Percentiles rank a stretch among this genome's conserved stretches.
These are phyloP conservation scores for Syzygium jambos DNA, from an alignment of 345 rosid genomes.

Conservation along the genomic window DNA sequence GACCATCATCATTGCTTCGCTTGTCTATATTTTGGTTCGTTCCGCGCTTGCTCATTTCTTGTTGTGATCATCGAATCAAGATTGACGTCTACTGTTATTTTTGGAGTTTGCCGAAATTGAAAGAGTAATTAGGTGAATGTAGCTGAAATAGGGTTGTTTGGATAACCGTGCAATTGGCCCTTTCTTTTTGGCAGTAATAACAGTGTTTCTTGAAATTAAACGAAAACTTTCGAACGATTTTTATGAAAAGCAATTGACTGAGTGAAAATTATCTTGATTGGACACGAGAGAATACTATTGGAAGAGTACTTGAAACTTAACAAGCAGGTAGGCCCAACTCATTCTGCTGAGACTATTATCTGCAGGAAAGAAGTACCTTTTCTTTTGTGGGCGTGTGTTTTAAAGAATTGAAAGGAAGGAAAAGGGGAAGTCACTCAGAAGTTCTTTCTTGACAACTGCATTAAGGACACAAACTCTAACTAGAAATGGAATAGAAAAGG, in stretches of 20 bases:
- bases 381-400: neutral
- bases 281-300: neutral
- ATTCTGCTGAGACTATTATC: neutral
- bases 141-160: neutral
- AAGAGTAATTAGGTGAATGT: neutral
- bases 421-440: neutral
- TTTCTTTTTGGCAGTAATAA: neutral
- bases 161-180: neutral
- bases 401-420: neutral
- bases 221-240: neutral
- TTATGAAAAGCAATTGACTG: neutral
- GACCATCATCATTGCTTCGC: conserved; percentile 28
- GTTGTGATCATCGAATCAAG: neutral
- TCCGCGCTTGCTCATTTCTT: neutral
- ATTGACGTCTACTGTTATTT: neutral
- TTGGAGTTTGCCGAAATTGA: neutral
- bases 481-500: neutral
- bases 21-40: conserved; percentile 24
- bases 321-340: neutral
- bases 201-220: neutral
- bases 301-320: neutral
- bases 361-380: neutral
- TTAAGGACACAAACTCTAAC: neutral
- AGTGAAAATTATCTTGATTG: neutral
- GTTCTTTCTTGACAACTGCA: neutral